Evolutionary conservation across 768 basidiomycete genomes (phyloP).

Genomic region (Auricularia heimuer): DNA sequence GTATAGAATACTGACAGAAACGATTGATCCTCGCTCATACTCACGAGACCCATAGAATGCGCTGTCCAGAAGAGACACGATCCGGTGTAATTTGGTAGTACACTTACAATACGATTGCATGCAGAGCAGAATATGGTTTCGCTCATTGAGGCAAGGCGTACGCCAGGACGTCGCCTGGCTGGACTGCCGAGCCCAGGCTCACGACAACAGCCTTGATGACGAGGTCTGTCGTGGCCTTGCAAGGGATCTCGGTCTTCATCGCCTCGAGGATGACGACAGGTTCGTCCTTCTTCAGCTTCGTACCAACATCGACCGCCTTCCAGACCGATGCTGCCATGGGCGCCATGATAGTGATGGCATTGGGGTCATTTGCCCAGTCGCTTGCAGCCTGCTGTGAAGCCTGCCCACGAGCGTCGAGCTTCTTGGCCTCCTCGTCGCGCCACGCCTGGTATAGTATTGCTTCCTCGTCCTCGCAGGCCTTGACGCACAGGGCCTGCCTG

Average conservation of each 20-base stretch:
- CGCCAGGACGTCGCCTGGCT: too few species aligned
- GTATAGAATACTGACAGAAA: neutral
- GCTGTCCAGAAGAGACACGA: too few species aligned
- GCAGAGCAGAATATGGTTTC: too few species aligned
- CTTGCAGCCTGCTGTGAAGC: slow-evolving; percentile 4
- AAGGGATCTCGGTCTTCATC: slow-evolving; percentile 55
- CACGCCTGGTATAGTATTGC: slow-evolving; percentile 16
- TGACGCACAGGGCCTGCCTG: slow-evolving; percentile 21
- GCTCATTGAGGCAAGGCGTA: too few species aligned
- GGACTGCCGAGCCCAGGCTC: too few species aligned
- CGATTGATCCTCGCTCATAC: too few species aligned
- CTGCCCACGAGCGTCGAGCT: slow-evolving; percentile 4
- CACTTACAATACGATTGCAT: too few species aligned
- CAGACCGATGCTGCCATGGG: slow-evolving; percentile 38
- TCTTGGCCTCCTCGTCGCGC: slow-evolving; percentile 33
- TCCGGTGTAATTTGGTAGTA: too few species aligned
- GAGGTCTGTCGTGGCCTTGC: slow-evolving; percentile 32
- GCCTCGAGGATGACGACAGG: slow-evolving; percentile 45
- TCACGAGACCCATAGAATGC: too few species aligned
- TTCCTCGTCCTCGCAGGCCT: too few species aligned
- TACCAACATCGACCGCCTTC: slow-evolving; percentile 28
- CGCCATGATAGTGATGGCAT: slow-evolving; percentile 10
- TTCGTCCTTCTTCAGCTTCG: slow-evolving; percentile 17
- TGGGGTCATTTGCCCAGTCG: slow-evolving; percentile 32
- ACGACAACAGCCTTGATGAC: too few species aligned